phyloP scores from a whole-genome alignment of 352 stramenopile species.

The Aphanomyces invadans region DNA sequence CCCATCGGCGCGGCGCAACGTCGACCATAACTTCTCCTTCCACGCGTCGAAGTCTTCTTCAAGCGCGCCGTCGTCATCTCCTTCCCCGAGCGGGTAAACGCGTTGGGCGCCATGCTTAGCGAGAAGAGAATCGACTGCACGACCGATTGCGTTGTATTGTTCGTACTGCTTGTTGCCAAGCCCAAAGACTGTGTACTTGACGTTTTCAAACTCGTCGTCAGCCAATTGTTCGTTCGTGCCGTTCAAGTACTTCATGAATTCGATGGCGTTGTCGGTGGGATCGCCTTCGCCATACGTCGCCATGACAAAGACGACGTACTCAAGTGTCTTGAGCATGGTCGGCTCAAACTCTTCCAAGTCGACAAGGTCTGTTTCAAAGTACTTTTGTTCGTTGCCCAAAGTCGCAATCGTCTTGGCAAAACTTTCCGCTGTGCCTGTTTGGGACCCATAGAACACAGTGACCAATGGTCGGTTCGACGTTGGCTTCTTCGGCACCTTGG shows the following conservation, averaged over 20 bases:
- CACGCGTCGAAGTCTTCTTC: slow-evolving; percentile 92
- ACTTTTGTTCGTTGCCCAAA: slow-evolving; percentile 78
- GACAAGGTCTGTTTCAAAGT: slow-evolving; percentile 74
- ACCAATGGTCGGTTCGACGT: slow-evolving; percentile 55
- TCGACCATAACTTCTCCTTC: slow-evolving; percentile 90
- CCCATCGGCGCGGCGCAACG: slow-evolving; percentile 36
- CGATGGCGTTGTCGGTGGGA: slow-evolving; percentile 94
- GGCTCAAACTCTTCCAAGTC: slow-evolving; percentile 95
- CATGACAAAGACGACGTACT: slow-evolving; percentile 90
- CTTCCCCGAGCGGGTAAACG: slow-evolving; percentile 88
- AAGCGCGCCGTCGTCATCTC: slow-evolving; percentile 94
- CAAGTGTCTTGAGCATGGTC: slow-evolving; percentile 35
- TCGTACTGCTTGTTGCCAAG: slow-evolving; percentile 98
- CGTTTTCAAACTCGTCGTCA: slow-evolving; percentile 34
- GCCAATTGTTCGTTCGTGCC: slow-evolving; percentile 35
- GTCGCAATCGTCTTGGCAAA: slow-evolving; percentile 93
- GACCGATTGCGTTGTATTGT: slow-evolving; percentile 95
- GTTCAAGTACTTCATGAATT: slow-evolving; percentile 90
- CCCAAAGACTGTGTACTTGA: slow-evolving; percentile 95
- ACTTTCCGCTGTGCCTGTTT: slow-evolving; percentile 96
- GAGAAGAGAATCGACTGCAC: slow-evolving; percentile 86
- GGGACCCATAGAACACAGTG: slow-evolving; percentile 94
- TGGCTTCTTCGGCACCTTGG: slow-evolving; percentile 31
- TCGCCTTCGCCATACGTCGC: slow-evolving; percentile 98
- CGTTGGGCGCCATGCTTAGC: slow-evolving; percentile 72